Conservation (phyloP, 225 moss, liverwort and hornwort genomes). For the Thuidium tamariscinum region DNA sequence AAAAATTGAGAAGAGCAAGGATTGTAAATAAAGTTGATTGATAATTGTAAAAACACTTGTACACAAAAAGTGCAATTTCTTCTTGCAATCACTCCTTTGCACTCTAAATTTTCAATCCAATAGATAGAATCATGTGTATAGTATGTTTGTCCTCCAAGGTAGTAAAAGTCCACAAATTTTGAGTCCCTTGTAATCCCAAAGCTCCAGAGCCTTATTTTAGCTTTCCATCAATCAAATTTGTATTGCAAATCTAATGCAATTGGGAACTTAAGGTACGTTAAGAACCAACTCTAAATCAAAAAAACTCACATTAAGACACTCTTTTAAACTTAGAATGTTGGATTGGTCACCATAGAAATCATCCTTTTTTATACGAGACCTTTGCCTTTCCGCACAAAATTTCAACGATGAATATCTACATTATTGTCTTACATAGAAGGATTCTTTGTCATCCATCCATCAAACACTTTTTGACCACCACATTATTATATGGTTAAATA, state of each 20-base stretch:
- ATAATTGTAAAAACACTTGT: neutral
- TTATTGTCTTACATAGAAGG: neutral
- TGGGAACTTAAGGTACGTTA: neutral
- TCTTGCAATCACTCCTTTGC: neutral
- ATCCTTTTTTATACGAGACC: neutral
- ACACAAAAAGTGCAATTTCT: neutral
- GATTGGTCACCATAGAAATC: neutral
- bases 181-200: neutral
- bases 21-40: neutral
- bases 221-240: neutral
- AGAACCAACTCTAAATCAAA: no score
- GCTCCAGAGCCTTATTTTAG: neutral
- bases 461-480: fast-evolving
- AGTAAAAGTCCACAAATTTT: neutral
- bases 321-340: fast-evolving
- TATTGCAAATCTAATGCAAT: neutral
- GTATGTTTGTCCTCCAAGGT: neutral
- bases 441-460: neutral
- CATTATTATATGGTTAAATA: no score
- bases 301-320: neutral
- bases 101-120: neutral
- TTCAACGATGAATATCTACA: neutral
- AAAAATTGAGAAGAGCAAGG: no score
- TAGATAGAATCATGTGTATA: neutral
- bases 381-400: neutral